These are phyloP conservation scores for Saccharomycopsis olivae DNA, from an alignment of 805 yeast species.

Conservation along the genomic window DNA sequence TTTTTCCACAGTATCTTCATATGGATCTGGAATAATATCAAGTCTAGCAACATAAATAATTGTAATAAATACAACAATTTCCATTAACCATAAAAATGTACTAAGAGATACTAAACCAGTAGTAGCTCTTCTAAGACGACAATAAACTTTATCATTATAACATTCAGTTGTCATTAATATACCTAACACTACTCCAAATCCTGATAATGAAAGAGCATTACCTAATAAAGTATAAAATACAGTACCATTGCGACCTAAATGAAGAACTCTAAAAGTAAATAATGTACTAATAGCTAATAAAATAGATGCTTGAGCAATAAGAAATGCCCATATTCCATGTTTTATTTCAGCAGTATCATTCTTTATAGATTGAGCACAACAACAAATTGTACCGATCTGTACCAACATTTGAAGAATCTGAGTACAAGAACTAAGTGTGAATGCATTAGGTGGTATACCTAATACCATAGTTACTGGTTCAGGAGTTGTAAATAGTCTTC, in stretches of 20 bases:
- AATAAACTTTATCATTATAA: conserved; percentile 6
- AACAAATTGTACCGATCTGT: conserved; percentile 12
- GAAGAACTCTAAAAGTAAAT: conserved; percentile 12
- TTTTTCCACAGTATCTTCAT: neutral
- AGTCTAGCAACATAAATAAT: conserved; percentile 15
- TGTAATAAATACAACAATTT: conserved; percentile 14
- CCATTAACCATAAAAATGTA: conserved; percentile 18
- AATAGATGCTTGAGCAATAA: conserved; percentile 17
- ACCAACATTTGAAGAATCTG: conserved; percentile 13
- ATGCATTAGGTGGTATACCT: conserved; percentile 13
- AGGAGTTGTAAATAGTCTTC: conserved; percentile 13
- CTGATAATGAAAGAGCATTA: conserved; percentile 11
- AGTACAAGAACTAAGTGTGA: conserved; percentile 10
- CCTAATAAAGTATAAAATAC: conserved; percentile 12
- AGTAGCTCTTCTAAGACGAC: conserved; percentile 15
- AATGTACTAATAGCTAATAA: conserved; percentile 12
- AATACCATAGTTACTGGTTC: conserved; percentile 1
- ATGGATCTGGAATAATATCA: conserved; percentile 15
- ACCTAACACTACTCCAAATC: conserved; percentile 17
- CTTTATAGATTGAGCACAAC: conserved; percentile 10
- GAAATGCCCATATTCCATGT: conserved; percentile 14
- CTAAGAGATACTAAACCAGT: conserved; percentile 16
- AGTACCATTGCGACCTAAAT: conserved; percentile 12
- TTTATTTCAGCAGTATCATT: conserved; percentile 11
- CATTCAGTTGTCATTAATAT: conserved; percentile 10